These are phyloP conservation scores for Phytophthora pluvialis DNA, from an alignment of 352 stramenopile species.

Conservation along the genomic window DNA sequence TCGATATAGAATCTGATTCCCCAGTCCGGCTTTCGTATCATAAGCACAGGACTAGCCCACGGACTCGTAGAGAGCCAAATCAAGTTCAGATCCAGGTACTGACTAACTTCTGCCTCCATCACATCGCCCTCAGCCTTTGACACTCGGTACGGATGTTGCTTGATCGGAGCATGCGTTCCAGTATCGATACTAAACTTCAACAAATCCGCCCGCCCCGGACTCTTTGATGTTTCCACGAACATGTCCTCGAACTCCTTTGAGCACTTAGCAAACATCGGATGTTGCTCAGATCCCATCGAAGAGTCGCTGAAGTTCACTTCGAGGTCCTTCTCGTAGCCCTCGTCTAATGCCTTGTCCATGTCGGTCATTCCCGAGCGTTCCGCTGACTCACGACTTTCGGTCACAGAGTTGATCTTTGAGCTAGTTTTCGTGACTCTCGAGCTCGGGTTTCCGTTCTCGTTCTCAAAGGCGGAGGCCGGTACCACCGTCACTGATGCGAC, in stretches of 20 bases:
- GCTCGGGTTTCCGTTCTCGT: no score
- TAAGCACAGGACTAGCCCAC: background rate
- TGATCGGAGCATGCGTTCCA: background rate
- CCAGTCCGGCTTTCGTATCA: background rate
- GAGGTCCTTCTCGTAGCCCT: no score
- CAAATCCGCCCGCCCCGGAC: background rate
- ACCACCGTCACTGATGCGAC: background rate
- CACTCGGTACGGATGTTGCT: background rate
- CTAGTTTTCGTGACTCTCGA: no score
- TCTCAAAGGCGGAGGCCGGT: background rate
- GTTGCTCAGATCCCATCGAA: background rate
- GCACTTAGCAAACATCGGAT: background rate
- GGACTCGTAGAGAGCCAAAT: background rate
- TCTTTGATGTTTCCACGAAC: slow-evolving; percentile 4
- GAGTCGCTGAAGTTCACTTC: background rate
- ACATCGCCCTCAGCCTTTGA: slow-evolving; percentile 2
- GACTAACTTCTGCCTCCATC: background rate
- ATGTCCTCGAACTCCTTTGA: background rate
- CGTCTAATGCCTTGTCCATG: no score
- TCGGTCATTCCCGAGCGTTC: no score
- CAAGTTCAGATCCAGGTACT: background rate
- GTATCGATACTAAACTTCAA: background rate
- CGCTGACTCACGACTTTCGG: no score
- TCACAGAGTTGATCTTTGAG: no score
- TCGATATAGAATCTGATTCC: background rate